Conservation (phyloP, 176 grass and related monocot species). For the Oryza glumipatula region DNA sequence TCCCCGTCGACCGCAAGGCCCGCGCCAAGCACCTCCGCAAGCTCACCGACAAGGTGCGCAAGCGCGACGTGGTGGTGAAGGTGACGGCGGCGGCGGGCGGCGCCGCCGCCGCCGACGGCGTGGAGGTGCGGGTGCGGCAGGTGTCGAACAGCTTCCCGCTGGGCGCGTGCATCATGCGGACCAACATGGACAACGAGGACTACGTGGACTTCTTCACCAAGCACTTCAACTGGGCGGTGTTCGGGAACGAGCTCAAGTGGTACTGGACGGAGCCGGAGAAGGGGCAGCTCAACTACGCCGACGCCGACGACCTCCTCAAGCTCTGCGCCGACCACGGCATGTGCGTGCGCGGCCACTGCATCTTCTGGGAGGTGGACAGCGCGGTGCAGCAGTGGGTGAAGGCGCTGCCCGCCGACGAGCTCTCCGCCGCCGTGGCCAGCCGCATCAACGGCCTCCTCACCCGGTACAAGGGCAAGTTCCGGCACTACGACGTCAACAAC, state of each 20-base stretch:
- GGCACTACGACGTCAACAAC: conserved; percentile 90
- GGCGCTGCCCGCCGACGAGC: conserved; percentile 55
- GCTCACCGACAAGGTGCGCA: conserved; percentile 74
- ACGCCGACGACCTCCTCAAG: conserved; percentile 84
- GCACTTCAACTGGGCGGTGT: conserved; percentile 94
- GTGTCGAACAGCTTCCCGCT: conserved; percentile 82
- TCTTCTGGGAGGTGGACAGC: conserved; percentile 85
- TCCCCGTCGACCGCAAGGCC: conserved; percentile 65
- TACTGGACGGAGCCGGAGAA: conserved; percentile 88
- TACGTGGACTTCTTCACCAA: conserved; percentile 78
- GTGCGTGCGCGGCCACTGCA: conserved; percentile 74
- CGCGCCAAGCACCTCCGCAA: conserved; percentile 60
- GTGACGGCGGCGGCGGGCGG: conserved; percentile 29
- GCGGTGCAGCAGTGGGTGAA: conserved; percentile 77
- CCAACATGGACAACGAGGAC: conserved; percentile 95
- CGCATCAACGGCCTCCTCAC: conserved; percentile 65
- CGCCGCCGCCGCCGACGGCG: not conserved
- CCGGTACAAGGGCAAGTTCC: conserved; percentile 81
- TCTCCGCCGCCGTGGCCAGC: conserved; percentile 52
- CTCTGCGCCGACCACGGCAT: conserved; percentile 78
- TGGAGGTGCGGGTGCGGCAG: conserved; percentile 60
- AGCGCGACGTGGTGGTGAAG: conserved; percentile 74
- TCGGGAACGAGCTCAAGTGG: conserved; percentile 98
- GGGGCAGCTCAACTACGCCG: conserved; percentile 63
- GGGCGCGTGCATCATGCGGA: conserved; percentile 78